Base-by-base conservation (phyloP, 768 basidiomycete genomes). In the Lactarius sp. region DNA sequence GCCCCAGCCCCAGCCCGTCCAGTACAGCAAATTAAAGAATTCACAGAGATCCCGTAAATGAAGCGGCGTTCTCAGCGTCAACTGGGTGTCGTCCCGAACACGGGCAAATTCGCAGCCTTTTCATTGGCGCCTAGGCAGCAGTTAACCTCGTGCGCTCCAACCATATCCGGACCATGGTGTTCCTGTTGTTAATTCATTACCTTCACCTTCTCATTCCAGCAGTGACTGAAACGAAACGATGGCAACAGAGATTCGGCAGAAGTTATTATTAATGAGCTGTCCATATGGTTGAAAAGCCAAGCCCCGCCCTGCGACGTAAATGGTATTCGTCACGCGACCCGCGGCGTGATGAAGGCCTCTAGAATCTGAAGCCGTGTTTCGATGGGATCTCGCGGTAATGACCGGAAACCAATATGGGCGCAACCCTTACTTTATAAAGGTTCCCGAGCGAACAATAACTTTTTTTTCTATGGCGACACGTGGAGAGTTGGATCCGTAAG, bases 401-500 rank as follows among this genome's bases (percentile, higher is more conserved):
- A 59, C 58, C 58, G 59, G 56, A 27, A 37, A 47, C 52, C 44
- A 31, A 49, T 20, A 59, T 36, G 58, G 63, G 59, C 59, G 53
- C 54, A 44, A 52, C 20, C 44, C 37, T 39, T 61, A 41, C 52
- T 20, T 37, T 36, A 42, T 36, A 42, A 36, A 22, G 34, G 33
- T 59, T 57, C 58, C 53, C 47, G 59, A 64, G 47, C 58, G 50
- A 54, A 36, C n/a, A 34, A 10, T 49, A 20, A 49, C 51, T 57
- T 44, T 52, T 52, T 47, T 58, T 50, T 20, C 16, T 14, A 41
- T 50, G n/a, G 47, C 14, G 36, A 50, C 62, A 64, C 62, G 58
- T 59, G 58, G 47, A 7, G 52, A 5, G 20, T 58, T 41, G 50
- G 50, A 62, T 56, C 50, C 34, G 50, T 50, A 39, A 33, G 34